Base-by-base conservation (phyloP, 2,329 filamentous ascomycete genomes). In the Diaporthe sp. region DNA sequence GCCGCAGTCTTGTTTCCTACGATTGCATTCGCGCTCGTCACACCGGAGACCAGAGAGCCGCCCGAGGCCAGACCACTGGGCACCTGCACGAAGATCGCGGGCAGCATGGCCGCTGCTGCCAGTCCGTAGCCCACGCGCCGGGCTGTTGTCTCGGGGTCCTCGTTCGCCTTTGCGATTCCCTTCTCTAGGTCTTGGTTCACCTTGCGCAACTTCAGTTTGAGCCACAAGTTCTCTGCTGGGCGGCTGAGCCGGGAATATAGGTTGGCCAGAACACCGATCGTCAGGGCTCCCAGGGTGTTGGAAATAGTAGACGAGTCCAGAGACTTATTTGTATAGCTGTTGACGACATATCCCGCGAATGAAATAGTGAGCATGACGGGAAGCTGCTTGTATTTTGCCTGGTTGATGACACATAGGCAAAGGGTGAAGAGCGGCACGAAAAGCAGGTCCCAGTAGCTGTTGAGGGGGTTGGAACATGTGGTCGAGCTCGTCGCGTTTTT, bases 91-190 rank as follows among this genome's bases (percentile, higher is more conserved):
- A 97, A 97, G 78, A 98, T 97, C 7, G 94, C 95, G 0, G 95
- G 95, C 13, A 98, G 86, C 88, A 98, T 94, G 1, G 94, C 93
- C 0, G 95, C 94, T 0, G 95, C 95, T 0, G 95, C 95, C 3
- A 98, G 90, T 1, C 94, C 94, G 82, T 96, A 95, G 17, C 93
- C 92, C 8, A 91, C 85, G 9, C 86, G 84, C 9, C 87, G 83
- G 68, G 77, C 77, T 71, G 79, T 78, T 31, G 73, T 77, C 53
- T 75, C 71, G n/a, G 75, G 72, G 49, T 72, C 81, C 77, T 57
- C 79, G 68, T 78, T 78, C 25, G 80, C 76, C 55, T 79, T 80
- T 80, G 78, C 1, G 49, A 88, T 80, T 68, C 82, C 78, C 63
- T 78, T 72, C 60, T 80, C 80, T 12, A 78, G 76, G 9, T 75